Percentiles rank a stretch among this genome's conserved stretches.
phyloP scores from a whole-genome alignment of 1,284 basidiomycete species.

The Irpex sp. region DNA sequence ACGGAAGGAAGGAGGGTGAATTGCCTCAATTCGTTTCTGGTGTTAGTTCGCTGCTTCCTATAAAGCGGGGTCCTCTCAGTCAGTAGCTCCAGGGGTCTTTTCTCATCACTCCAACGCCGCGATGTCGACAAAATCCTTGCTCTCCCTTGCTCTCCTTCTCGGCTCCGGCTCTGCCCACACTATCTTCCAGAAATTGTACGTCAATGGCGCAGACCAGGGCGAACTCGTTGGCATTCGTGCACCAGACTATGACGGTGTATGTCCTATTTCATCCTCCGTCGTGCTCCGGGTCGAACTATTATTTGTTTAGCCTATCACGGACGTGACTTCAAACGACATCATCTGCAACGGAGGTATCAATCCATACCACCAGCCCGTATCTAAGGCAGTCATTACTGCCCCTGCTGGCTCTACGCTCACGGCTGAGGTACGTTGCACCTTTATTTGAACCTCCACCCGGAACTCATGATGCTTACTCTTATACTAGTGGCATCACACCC shows the following conservation, averaged over 20 bases:
- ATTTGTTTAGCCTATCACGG: constrained; percentile 50
- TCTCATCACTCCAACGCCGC: background rate
- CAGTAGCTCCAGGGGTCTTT: background rate
- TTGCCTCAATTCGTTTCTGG: no score
- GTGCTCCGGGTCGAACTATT: background rate
- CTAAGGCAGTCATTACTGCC: constrained; percentile 56
- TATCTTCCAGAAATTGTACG: constrained; percentile 16
- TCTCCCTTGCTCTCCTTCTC: constrained; percentile 8
- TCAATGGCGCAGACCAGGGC: constrained; percentile 16
- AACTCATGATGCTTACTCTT: background rate
- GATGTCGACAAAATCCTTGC: constrained; percentile 1
- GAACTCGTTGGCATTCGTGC: constrained; percentile 15
- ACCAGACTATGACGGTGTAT: constrained; percentile 14
- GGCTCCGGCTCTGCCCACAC: constrained; percentile 13
- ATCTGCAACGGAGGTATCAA: constrained; percentile 72
- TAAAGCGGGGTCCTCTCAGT: no score
- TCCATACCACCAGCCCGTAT: constrained; percentile 62
- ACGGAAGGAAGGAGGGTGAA: no score
- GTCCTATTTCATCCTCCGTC: background rate
- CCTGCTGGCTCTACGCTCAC: constrained; percentile 59
- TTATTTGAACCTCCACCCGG: background rate
- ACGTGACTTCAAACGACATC: constrained; percentile 60
- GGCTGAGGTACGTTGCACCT: constrained; percentile 29
- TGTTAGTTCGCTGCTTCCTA: no score
- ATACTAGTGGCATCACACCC: constrained; percentile 31